Conservation (phyloP, 768 basidiomycete genomes). For the Leccinellum rugosiceps region DNA sequence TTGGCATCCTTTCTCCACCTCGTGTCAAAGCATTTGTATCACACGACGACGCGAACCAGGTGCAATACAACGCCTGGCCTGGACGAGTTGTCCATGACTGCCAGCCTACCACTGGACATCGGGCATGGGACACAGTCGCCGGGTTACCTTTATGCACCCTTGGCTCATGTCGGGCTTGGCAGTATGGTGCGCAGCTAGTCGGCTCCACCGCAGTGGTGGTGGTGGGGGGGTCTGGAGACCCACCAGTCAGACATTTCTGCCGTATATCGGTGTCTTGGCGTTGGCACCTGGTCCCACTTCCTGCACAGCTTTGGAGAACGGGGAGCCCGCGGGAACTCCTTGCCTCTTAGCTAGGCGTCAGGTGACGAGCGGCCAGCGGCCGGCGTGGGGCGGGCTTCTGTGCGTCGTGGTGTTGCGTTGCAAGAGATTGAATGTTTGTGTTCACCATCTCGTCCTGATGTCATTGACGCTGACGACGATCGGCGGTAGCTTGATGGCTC, state of each 20-base stretch:
- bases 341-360: neutral
- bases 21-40: neutral
- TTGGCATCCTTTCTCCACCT: neutral
- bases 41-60: neutral
- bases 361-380: neutral
- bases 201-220: neutral
- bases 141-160: neutral
- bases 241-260: too few species aligned
- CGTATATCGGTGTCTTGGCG: neutral
- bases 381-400: neutral
- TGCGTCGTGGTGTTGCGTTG: neutral
- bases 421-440: neutral
- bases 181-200: too few species aligned
- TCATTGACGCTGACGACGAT: neutral
- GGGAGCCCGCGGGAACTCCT: neutral
- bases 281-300: neutral
- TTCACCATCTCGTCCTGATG: neutral
- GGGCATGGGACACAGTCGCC: neutral
- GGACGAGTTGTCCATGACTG: neutral
- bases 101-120: neutral
- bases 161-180: too few species aligned
- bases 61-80: neutral
- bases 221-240: too few species aligned
- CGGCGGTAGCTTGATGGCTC: neutral
- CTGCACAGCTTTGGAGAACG: neutral